These are phyloP conservation scores for Citeromyces hawaiiensis DNA, from an alignment of 1,139 yeast genomes.

Conservation along the genomic window DNA sequence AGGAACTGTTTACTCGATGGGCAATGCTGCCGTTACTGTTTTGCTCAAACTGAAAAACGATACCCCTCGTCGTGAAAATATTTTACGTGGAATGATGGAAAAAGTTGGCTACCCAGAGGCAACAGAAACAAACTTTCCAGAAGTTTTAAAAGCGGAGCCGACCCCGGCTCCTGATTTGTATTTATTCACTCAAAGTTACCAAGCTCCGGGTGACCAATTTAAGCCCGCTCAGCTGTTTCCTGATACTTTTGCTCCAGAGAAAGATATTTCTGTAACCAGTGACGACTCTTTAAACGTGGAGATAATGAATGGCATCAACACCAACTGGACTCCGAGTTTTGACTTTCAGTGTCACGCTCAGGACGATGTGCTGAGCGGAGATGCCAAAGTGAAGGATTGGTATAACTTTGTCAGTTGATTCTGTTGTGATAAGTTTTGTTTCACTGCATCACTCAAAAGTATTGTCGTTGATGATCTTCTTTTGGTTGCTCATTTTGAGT, in stretches of 20 bases:
- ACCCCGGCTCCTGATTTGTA: not conserved
- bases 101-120: not conserved
- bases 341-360: conserved; percentile 3
- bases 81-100: not conserved
- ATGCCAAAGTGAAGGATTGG: conserved; percentile 3
- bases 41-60: conserved; percentile 11
- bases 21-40: conserved; percentile 11
- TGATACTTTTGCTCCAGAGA: conserved; percentile 8
- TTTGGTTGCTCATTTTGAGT: too few species aligned
- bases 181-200: conserved; percentile 3
- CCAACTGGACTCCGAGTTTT: conserved; percentile 10
- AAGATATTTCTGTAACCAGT: not conserved
- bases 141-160: not conserved
- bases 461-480: too few species aligned
- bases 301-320: conserved; percentile 7
- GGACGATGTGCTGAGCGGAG: not conserved
- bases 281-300: conserved; percentile 1
- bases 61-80: not conserved
- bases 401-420: conserved; percentile 2
- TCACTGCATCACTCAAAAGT: too few species aligned
- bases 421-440: too few species aligned
- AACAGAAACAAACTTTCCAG: not conserved
- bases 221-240: conserved; percentile 40
- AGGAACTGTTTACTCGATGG: conserved; percentile 18
- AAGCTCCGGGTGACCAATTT: conserved; percentile 16